Conservation (phyloP, 495 filamentous ascomycete genomes). For the Peziza echinospora region DNA sequence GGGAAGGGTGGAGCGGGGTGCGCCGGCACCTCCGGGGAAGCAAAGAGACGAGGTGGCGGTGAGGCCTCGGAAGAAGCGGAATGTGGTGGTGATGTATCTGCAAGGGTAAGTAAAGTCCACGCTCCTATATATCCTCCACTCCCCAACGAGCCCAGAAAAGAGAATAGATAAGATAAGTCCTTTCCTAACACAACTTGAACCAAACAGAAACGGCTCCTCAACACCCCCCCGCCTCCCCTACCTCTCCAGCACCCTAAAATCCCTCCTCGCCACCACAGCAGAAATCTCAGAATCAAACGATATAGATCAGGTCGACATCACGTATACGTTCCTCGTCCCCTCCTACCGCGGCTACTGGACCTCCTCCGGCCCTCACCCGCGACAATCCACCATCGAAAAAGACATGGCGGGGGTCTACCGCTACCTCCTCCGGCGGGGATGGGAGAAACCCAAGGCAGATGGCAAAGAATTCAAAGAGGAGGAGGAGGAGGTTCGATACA, state of each 20-base stretch:
- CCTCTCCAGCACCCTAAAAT: slow-evolving; percentile 34
- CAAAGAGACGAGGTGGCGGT: neutral
- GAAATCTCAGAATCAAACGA: neutral
- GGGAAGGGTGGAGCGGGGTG: slow-evolving; percentile 34
- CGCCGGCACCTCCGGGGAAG: slow-evolving; percentile 6
- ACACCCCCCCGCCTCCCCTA: slow-evolving; percentile 47
- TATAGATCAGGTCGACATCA: neutral
- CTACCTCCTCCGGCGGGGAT: slow-evolving; percentile 22
- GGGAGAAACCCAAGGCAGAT: neutral
- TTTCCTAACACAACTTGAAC: neutral
- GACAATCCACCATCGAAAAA: slow-evolving; percentile 32
- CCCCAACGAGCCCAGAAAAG: neutral
- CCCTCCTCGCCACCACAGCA: slow-evolving; percentile 13
- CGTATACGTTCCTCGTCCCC: slow-evolving; percentile 12
- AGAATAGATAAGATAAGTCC: neutral
- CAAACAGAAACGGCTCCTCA: slow-evolving; percentile 39
- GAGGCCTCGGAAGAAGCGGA: neutral
- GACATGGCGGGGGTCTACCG: slow-evolving; percentile 40
- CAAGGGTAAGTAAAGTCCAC: slow-evolving; percentile 9
- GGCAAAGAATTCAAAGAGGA: slow-evolving; percentile 28
- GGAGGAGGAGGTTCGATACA: neutral
- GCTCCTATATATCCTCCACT: slow-evolving; percentile 1
- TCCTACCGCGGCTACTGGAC: slow-evolving; percentile 41
- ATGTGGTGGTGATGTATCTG: slow-evolving; percentile 15
- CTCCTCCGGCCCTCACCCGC: slow-evolving; percentile 41